A percentile compares a stretch with the other conserved stretches of the same genome.
Evolutionary conservation across 2,329 filamentous ascomycete genomes (phyloP).

Genomic region (Trichoderma sp.): DNA sequence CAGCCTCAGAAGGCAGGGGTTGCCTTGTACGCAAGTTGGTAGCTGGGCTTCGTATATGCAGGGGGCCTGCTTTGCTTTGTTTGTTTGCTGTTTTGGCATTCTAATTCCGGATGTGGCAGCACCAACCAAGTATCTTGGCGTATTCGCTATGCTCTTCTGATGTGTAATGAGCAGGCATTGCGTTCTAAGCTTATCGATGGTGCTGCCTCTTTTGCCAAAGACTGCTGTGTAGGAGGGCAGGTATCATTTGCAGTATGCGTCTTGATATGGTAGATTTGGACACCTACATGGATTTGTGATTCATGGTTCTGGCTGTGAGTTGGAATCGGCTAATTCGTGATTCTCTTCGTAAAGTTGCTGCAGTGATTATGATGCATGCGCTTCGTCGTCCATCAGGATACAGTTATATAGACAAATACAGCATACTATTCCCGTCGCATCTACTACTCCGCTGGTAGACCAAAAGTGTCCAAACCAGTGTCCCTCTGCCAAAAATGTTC

Average conservation of each 20-base stretch:
- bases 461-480: neutral
- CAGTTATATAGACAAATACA: neutral
- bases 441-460: neutral
- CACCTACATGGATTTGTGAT: neutral
- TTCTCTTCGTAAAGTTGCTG: neutral
- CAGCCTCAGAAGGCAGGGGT: neutral
- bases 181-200: neutral
- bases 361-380: neutral
- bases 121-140: too few relatives aligned
- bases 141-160: neutral
- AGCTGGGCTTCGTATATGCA: neutral
- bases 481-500: neutral
- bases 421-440: neutral
- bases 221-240: too few relatives aligned
- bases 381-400: neutral
- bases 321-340: neutral
- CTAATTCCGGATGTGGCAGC: neutral
- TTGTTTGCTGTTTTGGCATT: neutral
- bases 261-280: neutral
- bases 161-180: neutral
- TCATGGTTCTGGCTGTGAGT: neutral
- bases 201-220: too few relatives aligned
- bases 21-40: neutral
- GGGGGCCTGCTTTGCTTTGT: neutral
- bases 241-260: too few relatives aligned